A percentile compares a stretch with the other conserved stretches of the same genome.
Conservation (phyloP, 352 stramenopile species). For the Pythium pyrilobum region DNA sequence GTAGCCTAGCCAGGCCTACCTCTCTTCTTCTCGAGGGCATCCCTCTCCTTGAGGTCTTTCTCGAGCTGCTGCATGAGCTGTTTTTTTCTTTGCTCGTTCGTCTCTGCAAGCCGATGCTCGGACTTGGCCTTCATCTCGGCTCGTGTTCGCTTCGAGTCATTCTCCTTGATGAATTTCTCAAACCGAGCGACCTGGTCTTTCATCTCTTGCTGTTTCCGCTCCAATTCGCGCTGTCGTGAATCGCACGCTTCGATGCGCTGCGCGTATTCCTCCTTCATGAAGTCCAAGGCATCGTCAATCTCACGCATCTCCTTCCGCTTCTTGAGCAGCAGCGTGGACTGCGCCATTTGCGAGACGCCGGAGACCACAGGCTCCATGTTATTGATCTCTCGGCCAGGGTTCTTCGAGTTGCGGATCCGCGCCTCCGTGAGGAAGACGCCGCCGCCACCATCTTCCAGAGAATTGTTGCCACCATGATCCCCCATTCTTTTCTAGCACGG, state of each 20-base stretch:
- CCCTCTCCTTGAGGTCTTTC: conserved; percentile 58
- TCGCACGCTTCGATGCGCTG: conserved; percentile 87
- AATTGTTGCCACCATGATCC: conserved; percentile 20
- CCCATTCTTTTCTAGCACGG: conserved; percentile 18
- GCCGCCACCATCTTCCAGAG: conserved; percentile 34
- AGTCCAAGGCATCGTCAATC: conserved; percentile 88
- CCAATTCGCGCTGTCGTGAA: conserved; percentile 68
- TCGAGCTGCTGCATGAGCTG: conserved; percentile 65
- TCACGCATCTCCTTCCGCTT: conserved; percentile 93
- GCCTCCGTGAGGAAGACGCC: conserved; percentile 76
- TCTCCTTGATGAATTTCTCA: conserved; percentile 94
- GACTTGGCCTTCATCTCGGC: conserved; percentile 88
- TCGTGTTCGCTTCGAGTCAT: conserved; percentile 85
- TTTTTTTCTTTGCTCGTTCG: conserved; percentile 78
- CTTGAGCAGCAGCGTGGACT: conserved; percentile 89
- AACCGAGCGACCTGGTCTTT: conserved; percentile 88
- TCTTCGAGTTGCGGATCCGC: conserved; percentile 53
- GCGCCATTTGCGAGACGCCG: conserved; percentile 83
- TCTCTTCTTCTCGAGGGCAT: conserved; percentile 71
- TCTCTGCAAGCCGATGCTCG: conserved; percentile 63
- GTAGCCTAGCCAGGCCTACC: conserved; percentile 5
- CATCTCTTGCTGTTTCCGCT: conserved; percentile 89
- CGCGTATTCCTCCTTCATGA: conserved; percentile 92
- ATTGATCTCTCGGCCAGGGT: conserved; percentile 48
- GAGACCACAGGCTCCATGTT: conserved; percentile 77